These are phyloP conservation scores for Tolypocladium pustulatum DNA, from an alignment of 2,329 filamentous ascomycete species.

Conservation along the genomic window DNA sequence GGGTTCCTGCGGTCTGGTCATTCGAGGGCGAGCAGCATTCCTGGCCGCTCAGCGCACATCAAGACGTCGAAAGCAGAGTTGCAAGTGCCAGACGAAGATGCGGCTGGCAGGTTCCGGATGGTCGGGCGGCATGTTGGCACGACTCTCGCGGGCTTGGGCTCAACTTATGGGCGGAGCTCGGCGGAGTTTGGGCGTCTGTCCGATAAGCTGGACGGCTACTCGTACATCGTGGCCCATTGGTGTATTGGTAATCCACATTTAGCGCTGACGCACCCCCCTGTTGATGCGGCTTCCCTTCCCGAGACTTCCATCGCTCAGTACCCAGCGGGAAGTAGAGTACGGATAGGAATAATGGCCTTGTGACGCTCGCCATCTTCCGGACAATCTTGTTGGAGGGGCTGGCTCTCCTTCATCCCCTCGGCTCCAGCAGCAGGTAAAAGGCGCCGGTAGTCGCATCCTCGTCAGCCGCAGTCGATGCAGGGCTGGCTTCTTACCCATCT, in stretches of 20 bases:
- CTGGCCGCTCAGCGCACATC: background rate
- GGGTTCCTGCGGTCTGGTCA: background rate
- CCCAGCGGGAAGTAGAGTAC: background rate
- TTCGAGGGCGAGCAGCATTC: background rate
- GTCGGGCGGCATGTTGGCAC: background rate
- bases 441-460: too few species aligned
- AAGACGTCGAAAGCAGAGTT: background rate
- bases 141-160: background rate
- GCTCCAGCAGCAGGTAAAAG: too few species aligned
- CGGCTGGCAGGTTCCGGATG: background rate
- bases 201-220: background rate
- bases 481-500: too few species aligned
- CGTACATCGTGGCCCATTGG: background rate
- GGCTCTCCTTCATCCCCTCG: too few species aligned
- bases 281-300: background rate
- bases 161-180: background rate
- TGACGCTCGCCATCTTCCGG: too few species aligned
- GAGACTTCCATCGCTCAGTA: too few species aligned
- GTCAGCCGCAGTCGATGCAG: too few species aligned
- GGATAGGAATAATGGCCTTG: too few species aligned
- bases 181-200: background rate
- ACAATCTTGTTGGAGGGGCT: too few species aligned
- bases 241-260: background rate
- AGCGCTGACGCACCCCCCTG: background rate
- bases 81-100: background rate